Evolutionary conservation across 768 basidiomycete species (phyloP).

Genomic region (Clitopilus passeckerianus): DNA sequence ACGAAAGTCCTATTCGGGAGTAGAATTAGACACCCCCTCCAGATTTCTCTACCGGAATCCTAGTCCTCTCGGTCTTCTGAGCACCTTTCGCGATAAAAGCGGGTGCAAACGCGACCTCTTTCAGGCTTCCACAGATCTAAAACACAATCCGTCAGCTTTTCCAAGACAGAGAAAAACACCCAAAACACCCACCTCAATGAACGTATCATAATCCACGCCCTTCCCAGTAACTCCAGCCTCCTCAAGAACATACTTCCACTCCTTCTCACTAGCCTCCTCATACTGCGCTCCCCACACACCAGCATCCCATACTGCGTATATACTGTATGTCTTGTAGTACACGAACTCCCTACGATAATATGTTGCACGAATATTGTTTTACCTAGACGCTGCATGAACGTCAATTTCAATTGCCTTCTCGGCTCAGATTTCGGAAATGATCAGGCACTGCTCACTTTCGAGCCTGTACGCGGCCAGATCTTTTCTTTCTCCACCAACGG

Average conservation of each 20-base stretch:
- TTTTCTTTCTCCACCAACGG: too few species aligned
- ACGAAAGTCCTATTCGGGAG: not conserved
- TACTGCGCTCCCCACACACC: slow-evolving; percentile 1
- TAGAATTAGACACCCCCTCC: slow-evolving; percentile 42
- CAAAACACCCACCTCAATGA: slow-evolving; percentile 65
- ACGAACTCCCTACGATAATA: too few species aligned
- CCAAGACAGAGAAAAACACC: not conserved
- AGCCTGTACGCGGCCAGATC: too few species aligned
- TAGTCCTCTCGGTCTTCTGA: slow-evolving; percentile 24
- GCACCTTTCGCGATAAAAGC: not conserved
- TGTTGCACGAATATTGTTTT: too few species aligned
- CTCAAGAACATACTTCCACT: slow-evolving; percentile 57
- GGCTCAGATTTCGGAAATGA: too few species aligned
- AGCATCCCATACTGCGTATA: too few species aligned
- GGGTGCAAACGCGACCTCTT: slow-evolving; percentile 53
- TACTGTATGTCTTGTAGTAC: too few species aligned
- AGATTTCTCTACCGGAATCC: slow-evolving; percentile 52
- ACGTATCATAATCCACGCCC: slow-evolving; percentile 76
- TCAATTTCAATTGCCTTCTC: too few species aligned
- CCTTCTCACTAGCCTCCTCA: slow-evolving; percentile 49
- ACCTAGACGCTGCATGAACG: too few species aligned
- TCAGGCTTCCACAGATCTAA: slow-evolving; percentile 71
- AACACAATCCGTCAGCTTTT: not conserved
- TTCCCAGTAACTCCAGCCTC: slow-evolving; percentile 65
- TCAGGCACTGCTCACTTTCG: too few species aligned